phyloP scores from a whole-genome alignment of 1,284 basidiomycete genomes.

The Pseudozyma sp. region DNA sequence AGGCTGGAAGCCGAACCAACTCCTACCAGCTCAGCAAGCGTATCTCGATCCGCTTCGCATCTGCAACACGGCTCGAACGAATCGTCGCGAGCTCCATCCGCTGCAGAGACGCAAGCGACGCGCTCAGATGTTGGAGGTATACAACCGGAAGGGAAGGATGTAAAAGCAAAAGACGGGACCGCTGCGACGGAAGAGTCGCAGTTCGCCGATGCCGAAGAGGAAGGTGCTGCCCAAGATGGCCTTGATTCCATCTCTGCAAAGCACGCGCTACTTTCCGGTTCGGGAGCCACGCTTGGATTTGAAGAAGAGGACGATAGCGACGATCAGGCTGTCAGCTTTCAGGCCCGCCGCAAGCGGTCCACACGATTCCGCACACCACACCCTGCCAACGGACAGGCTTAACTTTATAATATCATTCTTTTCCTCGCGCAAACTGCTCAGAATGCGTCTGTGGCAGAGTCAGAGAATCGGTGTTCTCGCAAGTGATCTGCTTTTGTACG shows the following conservation, averaged over 20 bases:
- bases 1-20: slow-evolving; percentile 4
- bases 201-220: slow-evolving; percentile 50
- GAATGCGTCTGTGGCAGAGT: too few relatives aligned
- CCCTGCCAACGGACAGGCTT: background rate
- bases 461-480: background rate
- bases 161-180: background rate
- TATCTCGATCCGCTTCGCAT: slow-evolving; percentile 35
- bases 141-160: background rate
- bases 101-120: slow-evolving; percentile 21
- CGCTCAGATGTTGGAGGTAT: slow-evolving; percentile 14
- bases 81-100: slow-evolving; percentile 26
- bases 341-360: slow-evolving; percentile 40
- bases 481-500: too few relatives aligned
- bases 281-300: background rate
- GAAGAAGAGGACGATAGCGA: slow-evolving; percentile 47
- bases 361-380: slow-evolving; percentile 32
- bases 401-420: background rate
- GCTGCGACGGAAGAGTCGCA: slow-evolving; percentile 43
- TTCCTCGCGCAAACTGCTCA: background rate
- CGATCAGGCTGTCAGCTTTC: slow-evolving; percentile 42
- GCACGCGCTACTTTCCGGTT: background rate
- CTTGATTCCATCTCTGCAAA: slow-evolving; percentile 9
- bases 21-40: slow-evolving; percentile 25
- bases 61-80: slow-evolving; percentile 27
- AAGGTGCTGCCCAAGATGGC: background rate